phyloP scores from a whole-genome alignment of 2,329 filamentous ascomycete genomes.

The Neofusicoccum sp. region DNA sequence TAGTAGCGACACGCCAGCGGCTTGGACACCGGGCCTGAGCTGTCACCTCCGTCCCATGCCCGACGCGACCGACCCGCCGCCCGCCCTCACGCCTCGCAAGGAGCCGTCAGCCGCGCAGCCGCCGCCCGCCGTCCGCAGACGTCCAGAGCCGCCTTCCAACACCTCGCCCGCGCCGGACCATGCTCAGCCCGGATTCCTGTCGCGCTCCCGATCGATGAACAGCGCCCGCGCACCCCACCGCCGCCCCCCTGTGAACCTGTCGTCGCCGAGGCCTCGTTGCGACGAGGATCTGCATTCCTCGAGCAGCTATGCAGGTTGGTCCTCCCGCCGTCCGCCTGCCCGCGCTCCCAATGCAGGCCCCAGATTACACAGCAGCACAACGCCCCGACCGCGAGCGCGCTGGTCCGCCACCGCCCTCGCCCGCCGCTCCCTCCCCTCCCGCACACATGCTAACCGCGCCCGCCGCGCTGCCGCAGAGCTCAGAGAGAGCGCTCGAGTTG shows the following conservation, averaged over 20 bases:
- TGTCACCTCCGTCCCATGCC: conserved; percentile 5
- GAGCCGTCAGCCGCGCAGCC: conserved; percentile 9
- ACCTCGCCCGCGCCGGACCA: conserved; percentile 16
- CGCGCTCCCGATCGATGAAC: conserved; percentile 21
- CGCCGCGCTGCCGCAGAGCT: conserved; percentile 31
- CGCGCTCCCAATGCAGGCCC: conserved; percentile 17
- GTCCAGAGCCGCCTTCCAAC: not conserved
- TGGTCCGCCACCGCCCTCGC: conserved; percentile 10
- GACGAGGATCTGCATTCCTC: conserved; percentile 25
- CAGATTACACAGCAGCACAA: conserved; percentile 18
- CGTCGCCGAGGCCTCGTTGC: conserved; percentile 22
- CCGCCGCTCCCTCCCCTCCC: conserved; percentile 4
- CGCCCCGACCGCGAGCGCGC: conserved; percentile 6
- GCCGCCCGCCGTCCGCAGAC: conserved; percentile 3
- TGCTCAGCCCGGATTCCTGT: conserved; percentile 9
- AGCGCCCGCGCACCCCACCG: conserved; percentile 14
- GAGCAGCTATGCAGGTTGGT: conserved; percentile 28
- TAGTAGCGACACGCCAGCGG: conserved; percentile 9
- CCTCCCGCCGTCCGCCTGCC: conserved; percentile 5
- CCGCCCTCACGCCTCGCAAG: not conserved
- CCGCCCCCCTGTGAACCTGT: conserved; percentile 20
- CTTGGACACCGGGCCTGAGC: not conserved
- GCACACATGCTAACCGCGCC: conserved; percentile 30
- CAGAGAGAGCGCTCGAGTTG: conserved; percentile 45
- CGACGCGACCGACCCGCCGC: not conserved